These are phyloP conservation scores for Trichoderma asperellum DNA, from an alignment of 2,329 filamentous ascomycete genomes.

Conservation along the genomic window DNA sequence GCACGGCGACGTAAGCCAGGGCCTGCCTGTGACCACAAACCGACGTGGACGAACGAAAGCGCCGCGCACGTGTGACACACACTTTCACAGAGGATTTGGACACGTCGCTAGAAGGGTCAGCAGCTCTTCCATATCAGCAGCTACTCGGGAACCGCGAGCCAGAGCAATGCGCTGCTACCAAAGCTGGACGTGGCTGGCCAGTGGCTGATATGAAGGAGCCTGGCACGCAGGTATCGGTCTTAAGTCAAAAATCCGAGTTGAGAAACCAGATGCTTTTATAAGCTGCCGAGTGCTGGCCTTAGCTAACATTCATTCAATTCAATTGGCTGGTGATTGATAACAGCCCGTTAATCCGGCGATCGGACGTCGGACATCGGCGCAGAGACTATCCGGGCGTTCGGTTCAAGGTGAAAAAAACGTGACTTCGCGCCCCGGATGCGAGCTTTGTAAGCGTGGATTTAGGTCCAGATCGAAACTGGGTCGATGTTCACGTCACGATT, in stretches of 20 bases:
- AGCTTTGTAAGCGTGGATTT: slow-evolving; percentile 18
- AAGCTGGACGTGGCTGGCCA: neutral
- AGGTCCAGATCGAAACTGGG: neutral
- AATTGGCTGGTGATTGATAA: neutral
- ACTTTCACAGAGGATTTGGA: slow-evolving; percentile 1
- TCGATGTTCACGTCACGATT: slow-evolving; percentile 9
- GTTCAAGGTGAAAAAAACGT: slow-evolving; percentile 23
- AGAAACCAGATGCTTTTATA: neutral
- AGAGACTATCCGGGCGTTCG: slow-evolving; percentile 3
- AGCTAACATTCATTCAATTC: neutral
- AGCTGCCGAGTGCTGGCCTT: neutral
- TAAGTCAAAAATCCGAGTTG: neutral
- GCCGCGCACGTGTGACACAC: slow-evolving; percentile 12
- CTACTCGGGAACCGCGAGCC: neutral
- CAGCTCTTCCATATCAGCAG: neutral
- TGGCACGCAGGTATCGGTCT: neutral
- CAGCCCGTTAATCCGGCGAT: neutral
- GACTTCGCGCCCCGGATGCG: slow-evolving; percentile 4
- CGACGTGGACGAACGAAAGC: neutral
- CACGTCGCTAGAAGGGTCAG: neutral
- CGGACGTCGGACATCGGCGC: slow-evolving; percentile 22
- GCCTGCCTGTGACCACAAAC: neutral
- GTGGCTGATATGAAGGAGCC: neutral
- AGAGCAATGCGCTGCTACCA: neutral
- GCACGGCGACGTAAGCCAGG: neutral